phyloP scores from a whole-genome alignment of 306 rosid genomes.

The Dryas drummondii region DNA sequence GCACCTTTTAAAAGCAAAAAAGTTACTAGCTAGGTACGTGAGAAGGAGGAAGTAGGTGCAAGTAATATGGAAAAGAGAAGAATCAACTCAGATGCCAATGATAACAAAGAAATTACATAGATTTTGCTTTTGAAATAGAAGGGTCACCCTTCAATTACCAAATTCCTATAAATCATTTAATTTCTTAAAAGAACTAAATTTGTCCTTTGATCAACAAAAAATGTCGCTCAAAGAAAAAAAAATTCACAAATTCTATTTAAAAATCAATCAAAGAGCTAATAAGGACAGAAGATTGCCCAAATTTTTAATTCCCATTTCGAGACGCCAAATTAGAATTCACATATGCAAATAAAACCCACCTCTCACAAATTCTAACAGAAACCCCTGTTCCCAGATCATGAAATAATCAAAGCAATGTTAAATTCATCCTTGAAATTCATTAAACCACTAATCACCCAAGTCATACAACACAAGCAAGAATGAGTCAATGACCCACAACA shows the following conservation, averaged over 20 bases:
- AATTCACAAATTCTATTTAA: background rate
- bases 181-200: background rate
- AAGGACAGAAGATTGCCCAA: background rate
- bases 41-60: background rate
- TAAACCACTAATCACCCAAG: no score
- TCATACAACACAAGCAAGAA: no score
- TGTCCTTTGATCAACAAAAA: background rate
- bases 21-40: background rate
- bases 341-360: background rate
- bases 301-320: conserved; percentile 3
- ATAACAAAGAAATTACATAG: background rate
- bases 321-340: conserved; percentile 31
- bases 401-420: background rate
- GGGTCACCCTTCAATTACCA: background rate
- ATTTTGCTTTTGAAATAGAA: background rate
- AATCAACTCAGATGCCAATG: background rate
- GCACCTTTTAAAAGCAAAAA: background rate
- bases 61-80: no score
- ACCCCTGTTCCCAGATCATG: conserved; percentile 3
- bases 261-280: conserved; percentile 2
- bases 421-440: background rate
- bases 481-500: no score
- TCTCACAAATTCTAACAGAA: conserved; percentile 12
- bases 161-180: conserved; percentile 7
- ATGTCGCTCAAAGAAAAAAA: background rate